Conservation (phyloP, 352 stramenopile genomes). For the Phytophthora foliorum region DNA sequence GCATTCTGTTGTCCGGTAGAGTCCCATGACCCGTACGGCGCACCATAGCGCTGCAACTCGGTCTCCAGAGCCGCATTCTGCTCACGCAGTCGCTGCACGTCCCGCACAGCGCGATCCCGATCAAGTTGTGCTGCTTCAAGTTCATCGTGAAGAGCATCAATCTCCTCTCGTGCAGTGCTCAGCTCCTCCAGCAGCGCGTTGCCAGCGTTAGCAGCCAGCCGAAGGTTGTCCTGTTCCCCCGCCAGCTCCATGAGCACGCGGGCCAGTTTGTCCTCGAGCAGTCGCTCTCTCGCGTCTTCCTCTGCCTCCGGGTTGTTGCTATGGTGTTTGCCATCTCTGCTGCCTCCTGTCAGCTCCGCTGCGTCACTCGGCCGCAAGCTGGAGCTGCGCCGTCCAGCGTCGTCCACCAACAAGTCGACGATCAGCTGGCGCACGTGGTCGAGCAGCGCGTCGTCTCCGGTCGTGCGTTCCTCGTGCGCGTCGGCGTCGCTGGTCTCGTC, state of each 20-base stretch:
- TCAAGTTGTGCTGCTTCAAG: conserved; percentile 38
- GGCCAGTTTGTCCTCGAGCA: conserved; percentile 49
- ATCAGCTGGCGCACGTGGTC: conserved; percentile 47
- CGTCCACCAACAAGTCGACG: conserved; percentile 40
- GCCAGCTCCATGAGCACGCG: conserved; percentile 55
- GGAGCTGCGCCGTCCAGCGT: conserved; percentile 2
- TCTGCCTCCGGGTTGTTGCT: conserved; percentile 36
- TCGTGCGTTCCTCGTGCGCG: conserved; percentile 3
- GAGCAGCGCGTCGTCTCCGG: conserved; percentile 26
- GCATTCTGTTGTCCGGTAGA: conserved; percentile 11
- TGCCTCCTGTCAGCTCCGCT: not conserved
- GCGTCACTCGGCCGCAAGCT: conserved; percentile 7
- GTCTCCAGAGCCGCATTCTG: conserved; percentile 44
- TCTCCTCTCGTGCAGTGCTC: conserved; percentile 33
- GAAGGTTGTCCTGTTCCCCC: conserved; percentile 52
- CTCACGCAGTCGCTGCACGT: conserved; percentile 36
- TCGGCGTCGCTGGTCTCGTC: conserved; percentile 15
- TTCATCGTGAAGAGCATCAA: conserved; percentile 36
- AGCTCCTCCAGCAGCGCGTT: conserved; percentile 63
- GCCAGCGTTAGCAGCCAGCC: conserved; percentile 58
- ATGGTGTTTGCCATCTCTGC: conserved; percentile 7
- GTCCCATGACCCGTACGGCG: conserved; percentile 8
- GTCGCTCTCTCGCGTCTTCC: conserved; percentile 36
- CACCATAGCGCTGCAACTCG: conserved; percentile 36
- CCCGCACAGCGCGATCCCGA: conserved; percentile 17